Evolutionary conservation across 495 filamentous ascomycete genomes (phyloP).

Genomic region (Cetradonia linearis): DNA sequence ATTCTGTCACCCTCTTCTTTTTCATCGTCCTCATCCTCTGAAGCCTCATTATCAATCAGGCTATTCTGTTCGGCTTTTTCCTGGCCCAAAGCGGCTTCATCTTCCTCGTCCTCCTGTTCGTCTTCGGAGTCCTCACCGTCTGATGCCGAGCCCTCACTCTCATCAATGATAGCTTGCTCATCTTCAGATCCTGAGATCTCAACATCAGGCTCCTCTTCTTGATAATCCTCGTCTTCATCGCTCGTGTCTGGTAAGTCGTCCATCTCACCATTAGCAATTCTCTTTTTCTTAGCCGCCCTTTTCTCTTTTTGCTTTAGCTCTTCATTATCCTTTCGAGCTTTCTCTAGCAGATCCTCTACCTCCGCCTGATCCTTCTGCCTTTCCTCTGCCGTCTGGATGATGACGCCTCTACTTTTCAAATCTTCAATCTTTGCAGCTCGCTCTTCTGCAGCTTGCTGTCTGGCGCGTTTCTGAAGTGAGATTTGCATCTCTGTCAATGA

Average conservation of each 20-base stretch:
- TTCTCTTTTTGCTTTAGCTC: conserved; percentile 69
- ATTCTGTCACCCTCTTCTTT: conserved; percentile 33
- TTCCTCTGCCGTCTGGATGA: conserved; percentile 80
- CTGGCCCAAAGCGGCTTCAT: conserved; percentile 29
- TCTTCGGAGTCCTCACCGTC: conserved; percentile 31
- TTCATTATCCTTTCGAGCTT: conserved; percentile 68
- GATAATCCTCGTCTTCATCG: conserved; percentile 55
- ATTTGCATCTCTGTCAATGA: conserved; percentile 59
- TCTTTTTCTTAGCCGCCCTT: conserved; percentile 53
- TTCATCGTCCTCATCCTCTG: conserved; percentile 34
- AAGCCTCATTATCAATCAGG: conserved; percentile 25
- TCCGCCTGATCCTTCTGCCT: conserved; percentile 66
- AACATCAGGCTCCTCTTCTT: conserved; percentile 43
- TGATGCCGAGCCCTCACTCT: conserved; percentile 28
- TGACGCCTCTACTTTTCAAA: conserved; percentile 65
- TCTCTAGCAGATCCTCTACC: conserved; percentile 78
- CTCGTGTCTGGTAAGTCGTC: conserved; percentile 40
- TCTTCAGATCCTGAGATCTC: conserved; percentile 44
- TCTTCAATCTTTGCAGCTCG: conserved; percentile 69
- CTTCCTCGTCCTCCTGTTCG: conserved; percentile 39
- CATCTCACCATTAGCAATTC: conserved; percentile 39
- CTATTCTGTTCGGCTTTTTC: conserved; percentile 34
- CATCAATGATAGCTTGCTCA: conserved; percentile 22
- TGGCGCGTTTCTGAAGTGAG: conserved; percentile 54
- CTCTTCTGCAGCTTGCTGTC: conserved; percentile 69